Percentiles rank a stretch among this genome's conserved stretches.
phyloP scores from a whole-genome alignment of 306 rosid genomes.

The Astragalus glycyphyllos region DNA sequence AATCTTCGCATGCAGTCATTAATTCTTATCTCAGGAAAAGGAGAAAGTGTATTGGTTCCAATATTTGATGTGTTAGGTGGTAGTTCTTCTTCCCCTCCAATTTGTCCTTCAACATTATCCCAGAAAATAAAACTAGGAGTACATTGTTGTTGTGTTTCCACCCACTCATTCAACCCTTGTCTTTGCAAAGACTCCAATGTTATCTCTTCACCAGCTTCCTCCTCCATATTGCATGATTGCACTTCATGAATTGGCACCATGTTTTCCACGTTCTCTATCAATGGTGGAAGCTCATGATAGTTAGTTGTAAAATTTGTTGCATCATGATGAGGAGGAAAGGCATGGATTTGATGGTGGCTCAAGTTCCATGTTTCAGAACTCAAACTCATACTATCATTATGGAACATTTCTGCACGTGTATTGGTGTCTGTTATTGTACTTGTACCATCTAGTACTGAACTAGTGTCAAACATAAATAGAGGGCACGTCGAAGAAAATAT shows the following conservation, averaged over 20 bases:
- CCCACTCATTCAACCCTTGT: constrained; percentile 78
- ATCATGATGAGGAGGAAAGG: constrained; percentile 39
- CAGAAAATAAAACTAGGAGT: constrained; percentile 81
- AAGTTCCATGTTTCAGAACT: constrained; percentile 70
- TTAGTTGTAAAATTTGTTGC: constrained; percentile 44
- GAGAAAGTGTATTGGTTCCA: constrained; percentile 58
- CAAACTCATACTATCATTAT: constrained; percentile 49
- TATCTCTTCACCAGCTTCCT: constrained; percentile 66
- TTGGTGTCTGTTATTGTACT: constrained; percentile 33
- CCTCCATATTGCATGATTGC: constrained; percentile 59
- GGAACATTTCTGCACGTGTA: constrained; percentile 55
- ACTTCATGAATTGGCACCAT: constrained; percentile 54
- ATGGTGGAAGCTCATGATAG: constrained; percentile 72
- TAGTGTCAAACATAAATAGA: constrained; percentile 83
- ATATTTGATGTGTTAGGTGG: constrained; percentile 56
- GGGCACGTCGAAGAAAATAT: constrained; percentile 71
- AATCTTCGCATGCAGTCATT: constrained; percentile 17
- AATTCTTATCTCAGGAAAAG: constrained; percentile 70
- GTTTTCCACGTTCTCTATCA: constrained; percentile 74
- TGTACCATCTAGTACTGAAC: constrained; percentile 51
- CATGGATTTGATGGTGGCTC: constrained; percentile 62
- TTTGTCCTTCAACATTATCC: constrained; percentile 73
- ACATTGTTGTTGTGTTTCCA: constrained; percentile 72
- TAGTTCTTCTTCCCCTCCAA: constrained; percentile 53
- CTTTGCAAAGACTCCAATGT: constrained; percentile 72